A percentile compares a stretch with the other conserved stretches of the same genome.
These are phyloP conservation scores for Trypanosoma congolense DNA, from an alignment of 208 protist species.

Conservation along the genomic window DNA sequence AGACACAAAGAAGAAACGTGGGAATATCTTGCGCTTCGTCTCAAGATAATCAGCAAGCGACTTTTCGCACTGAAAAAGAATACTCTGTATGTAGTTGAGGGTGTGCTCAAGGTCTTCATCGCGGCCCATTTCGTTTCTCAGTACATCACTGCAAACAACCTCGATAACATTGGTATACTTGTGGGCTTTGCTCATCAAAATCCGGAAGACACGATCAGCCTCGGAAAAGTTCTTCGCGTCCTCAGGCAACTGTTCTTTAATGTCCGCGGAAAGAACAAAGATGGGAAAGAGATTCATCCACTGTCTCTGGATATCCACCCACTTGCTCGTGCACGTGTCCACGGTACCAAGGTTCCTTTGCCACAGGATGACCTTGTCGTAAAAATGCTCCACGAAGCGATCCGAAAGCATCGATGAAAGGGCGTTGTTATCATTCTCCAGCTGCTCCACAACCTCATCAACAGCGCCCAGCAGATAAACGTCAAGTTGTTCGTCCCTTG, in stretches of 20 bases:
- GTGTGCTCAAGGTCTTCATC: conserved; percentile 87
- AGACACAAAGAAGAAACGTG: conserved; percentile 97
- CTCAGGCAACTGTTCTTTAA: conserved; percentile 95
- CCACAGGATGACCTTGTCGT: conserved; percentile 93
- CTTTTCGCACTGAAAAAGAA: conserved; percentile 96
- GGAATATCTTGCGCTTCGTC: conserved; percentile 96
- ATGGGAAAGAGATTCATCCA: conserved; percentile 98
- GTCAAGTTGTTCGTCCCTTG: conserved; percentile 79
- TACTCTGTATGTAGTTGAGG: conserved; percentile 88
- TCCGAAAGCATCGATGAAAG: conserved; percentile 95
- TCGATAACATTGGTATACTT: conserved; percentile 90
- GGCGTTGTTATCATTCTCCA: conserved; percentile 93
- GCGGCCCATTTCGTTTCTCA: conserved; percentile 83
- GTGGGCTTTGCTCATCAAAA: conserved; percentile 91
- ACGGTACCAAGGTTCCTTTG: conserved; percentile 94
- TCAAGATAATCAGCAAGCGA: conserved; percentile 96
- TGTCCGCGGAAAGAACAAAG: conserved; percentile 97
- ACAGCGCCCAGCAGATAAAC: conserved; percentile 85
- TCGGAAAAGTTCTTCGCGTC: conserved; percentile 93
- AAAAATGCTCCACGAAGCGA: conserved; percentile 96
- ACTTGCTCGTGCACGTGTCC: conserved; percentile 94
- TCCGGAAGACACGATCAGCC: conserved; percentile 87
- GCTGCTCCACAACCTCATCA: conserved; percentile 94
- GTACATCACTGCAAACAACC: conserved; percentile 77
- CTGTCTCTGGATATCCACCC: conserved; percentile 94